Evolutionary conservation across 169 alveolate genomes (phyloP).

Genomic region (Eimeria brunetti): DNA sequence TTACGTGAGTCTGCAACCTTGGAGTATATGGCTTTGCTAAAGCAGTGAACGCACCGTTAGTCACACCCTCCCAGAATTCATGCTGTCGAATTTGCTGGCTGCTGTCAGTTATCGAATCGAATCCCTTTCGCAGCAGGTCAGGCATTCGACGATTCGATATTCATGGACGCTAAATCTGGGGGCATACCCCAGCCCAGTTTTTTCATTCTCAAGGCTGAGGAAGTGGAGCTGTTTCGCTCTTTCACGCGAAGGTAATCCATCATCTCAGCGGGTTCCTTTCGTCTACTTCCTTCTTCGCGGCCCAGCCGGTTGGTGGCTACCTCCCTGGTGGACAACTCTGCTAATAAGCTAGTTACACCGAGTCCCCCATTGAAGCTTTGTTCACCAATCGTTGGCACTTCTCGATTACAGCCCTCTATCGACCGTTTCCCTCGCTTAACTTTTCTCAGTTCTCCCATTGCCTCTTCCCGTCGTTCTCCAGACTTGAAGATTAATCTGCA

Average conservation of each 20-base stretch:
- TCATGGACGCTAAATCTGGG: neutral
- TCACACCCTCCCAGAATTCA: neutral
- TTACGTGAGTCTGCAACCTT: neutral
- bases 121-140: neutral
- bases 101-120: neutral
- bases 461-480: neutral
- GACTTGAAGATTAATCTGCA: neutral
- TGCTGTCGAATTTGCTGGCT: neutral
- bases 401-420: neutral
- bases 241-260: neutral
- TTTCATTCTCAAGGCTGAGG: neutral
- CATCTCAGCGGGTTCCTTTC: no score
- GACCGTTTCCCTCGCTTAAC: neutral
- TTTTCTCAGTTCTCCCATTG: neutral
- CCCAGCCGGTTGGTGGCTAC: neutral
- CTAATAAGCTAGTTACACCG: neutral
- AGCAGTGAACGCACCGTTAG: neutral
- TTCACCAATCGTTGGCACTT: neutral
- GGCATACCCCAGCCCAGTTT: neutral
- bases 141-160: neutral
- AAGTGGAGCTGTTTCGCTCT: neutral
- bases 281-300: neutral
- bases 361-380: neutral
- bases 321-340: neutral
- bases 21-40: neutral